Percentiles rank a stretch among this genome's conserved stretches.
phyloP scores from a whole-genome alignment of 257 asterid genomes.

The Paraleonurus japonicus region DNA sequence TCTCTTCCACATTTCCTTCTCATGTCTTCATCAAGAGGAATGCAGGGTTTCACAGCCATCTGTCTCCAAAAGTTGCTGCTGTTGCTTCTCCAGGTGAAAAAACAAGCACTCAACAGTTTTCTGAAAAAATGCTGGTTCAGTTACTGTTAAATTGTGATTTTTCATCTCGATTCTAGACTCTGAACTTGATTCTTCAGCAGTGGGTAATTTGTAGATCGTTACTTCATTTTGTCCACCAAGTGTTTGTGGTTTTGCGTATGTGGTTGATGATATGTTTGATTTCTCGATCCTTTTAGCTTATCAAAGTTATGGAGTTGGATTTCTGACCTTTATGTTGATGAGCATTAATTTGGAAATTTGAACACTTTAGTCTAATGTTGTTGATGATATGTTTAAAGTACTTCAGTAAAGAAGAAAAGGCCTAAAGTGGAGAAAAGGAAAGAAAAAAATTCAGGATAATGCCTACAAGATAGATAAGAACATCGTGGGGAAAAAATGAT shows the following conservation, averaged over 20 bases:
- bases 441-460: background rate
- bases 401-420: background rate
- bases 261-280: background rate
- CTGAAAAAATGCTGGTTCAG: slow-evolving; percentile 1
- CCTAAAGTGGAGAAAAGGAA: background rate
- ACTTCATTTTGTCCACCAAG: background rate
- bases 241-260: background rate
- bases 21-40: slow-evolving; percentile 24
- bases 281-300: background rate
- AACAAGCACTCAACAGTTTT: background rate
- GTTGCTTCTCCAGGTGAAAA: slow-evolving; percentile 51
- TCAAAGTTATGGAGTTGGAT: slow-evolving; percentile 6
- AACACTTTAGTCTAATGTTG: slow-evolving; percentile 2
- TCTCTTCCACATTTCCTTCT: slow-evolving; percentile 30
- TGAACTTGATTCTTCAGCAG: background rate
- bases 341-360: background rate
- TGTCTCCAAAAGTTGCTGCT: slow-evolving; percentile 39
- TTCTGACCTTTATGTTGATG: background rate
- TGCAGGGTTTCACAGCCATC: slow-evolving; percentile 19
- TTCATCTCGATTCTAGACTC: background rate
- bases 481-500: background rate
- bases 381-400: background rate
- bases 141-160: background rate
- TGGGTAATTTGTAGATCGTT: background rate
- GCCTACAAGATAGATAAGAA: background rate